Evolutionary conservation across 2,329 filamentous ascomycete species (phyloP), one percentile per base, ranked within the genome.

Genomic region (Endothia cerciana): DNA sequence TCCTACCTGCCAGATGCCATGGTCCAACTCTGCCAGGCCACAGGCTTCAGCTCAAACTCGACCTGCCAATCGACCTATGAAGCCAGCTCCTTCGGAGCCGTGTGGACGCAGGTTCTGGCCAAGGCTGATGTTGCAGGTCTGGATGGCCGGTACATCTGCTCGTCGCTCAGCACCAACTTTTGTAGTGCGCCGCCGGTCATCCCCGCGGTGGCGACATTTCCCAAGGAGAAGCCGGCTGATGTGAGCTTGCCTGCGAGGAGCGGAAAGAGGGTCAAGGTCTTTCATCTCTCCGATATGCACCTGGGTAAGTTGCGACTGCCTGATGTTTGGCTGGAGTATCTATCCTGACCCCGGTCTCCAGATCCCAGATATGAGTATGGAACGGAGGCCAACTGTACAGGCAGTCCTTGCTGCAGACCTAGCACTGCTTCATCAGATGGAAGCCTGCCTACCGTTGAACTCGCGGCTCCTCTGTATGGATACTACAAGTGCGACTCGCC

Each of bases 101-200:
- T 85, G 63, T 87, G 84, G 84, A 85, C 85, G 4, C 85, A 88
- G 70, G 77, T 88, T 1, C 74, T 88, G 40, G 79, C 82, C 2
- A 77, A 81, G 53, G 84, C 84, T 8, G 79, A 87, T 71, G 77
- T 87, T 10, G 75, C 76, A 25, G 85, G 84, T 10, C 75, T 82
- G 2, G 86, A 88, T 71, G 86, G 85, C 5, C 75, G 80, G 63
- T 86, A 85, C 67, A 87, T 88, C 56, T 88, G 85, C 76, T 80
- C 82, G 68, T 79, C 76, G 19, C 69, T 87, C 5, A 80, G 77
- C 62, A 78, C 72, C 38, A 77, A 69, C 5, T 85, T 82, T 71
- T 88, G 86, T 71, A 73, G 78, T 0, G 71, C 72, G 15, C 85
- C 85, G 6, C 72, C 71, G 0, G 81, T 82, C 2, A 75, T 75